A percentile compares a stretch with the other conserved stretches of the same genome.
These are phyloP conservation scores for Pezicula rhizophila DNA, from an alignment of 2,329 filamentous ascomycete genomes.

Conservation along the genomic window DNA sequence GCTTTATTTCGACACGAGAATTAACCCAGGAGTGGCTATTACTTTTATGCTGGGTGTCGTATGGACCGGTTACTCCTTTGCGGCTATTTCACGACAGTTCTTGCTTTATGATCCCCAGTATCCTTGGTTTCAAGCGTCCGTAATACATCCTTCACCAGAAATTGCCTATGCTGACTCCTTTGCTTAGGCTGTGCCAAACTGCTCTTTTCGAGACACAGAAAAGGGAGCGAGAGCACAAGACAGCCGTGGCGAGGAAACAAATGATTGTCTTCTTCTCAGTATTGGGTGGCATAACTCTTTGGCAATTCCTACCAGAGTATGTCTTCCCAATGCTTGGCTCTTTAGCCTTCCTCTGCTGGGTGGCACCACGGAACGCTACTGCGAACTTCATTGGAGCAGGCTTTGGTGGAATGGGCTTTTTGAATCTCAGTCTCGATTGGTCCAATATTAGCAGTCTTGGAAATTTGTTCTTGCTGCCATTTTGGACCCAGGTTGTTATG, in stretches of 20 bases:
- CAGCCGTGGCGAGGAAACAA: conserved; percentile 42
- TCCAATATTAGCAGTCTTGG: conserved; percentile 48
- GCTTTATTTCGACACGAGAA: conserved; percentile 47
- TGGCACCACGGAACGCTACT: conserved; percentile 49
- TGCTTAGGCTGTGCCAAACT: conserved; percentile 40
- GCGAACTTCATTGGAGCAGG: conserved; percentile 57
- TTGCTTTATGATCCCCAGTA: conserved; percentile 53
- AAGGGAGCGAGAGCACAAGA: conserved; percentile 44
- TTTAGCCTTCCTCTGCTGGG: conserved; percentile 57
- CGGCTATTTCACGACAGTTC: conserved; percentile 50
- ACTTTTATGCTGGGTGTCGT: conserved; percentile 57
- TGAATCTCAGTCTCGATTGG: conserved; percentile 56
- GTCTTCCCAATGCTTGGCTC: conserved; percentile 54
- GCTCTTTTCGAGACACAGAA: conserved; percentile 53
- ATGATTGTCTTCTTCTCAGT: conserved; percentile 51
- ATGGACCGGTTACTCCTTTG: conserved; percentile 53
- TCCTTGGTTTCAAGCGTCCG: conserved; percentile 41
- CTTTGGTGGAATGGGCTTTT: conserved; percentile 55
- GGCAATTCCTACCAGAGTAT: conserved; percentile 58
- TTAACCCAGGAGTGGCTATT: conserved; percentile 47
- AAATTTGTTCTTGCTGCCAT: conserved; percentile 49
- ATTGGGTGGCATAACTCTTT: conserved; percentile 46
- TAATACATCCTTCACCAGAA: not conserved
- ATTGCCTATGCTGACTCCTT: not conserved
- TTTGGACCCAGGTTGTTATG: conserved; percentile 52